Percentiles rank a stretch among this genome's conserved stretches.
Evolutionary conservation across 441 rosid genomes (phyloP).

Genomic region (Aleurites moluccanus): DNA sequence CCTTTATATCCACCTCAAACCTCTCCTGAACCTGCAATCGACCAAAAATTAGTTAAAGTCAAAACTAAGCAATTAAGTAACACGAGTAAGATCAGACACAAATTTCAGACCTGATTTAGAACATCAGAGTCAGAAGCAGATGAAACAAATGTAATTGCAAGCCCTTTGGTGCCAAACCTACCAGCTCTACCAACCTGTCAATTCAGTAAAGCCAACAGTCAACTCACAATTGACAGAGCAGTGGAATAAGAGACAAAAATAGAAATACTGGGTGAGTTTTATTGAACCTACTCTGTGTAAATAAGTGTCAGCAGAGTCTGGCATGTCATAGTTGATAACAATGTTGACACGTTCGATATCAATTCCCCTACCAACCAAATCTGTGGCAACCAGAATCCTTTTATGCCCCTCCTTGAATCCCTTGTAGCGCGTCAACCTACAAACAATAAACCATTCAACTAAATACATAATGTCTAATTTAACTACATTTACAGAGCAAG

Average conservation of each 20-base stretch:
- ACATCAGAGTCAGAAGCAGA: constrained; percentile 88
- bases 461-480: too few relatives aligned
- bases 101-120: constrained; percentile 73
- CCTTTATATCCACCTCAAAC: constrained; percentile 97
- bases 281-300: constrained; percentile 75
- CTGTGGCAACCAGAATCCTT: constrained; percentile 95
- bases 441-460: constrained; percentile 12
- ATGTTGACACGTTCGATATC: constrained; percentile 98
- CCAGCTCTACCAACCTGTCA: constrained; percentile 96
- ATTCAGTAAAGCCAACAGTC: background rate
- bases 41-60: background rate
- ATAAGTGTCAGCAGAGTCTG: constrained; percentile 97
- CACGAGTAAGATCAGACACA: background rate
- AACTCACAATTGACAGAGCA: background rate
- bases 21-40: constrained; percentile 78
- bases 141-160: constrained; percentile 92
- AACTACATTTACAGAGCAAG: too few relatives aligned
- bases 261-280: background rate
- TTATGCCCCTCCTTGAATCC: constrained; percentile 97
- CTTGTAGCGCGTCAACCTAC: constrained; percentile 90
- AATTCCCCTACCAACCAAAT: constrained; percentile 94
- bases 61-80: background rate
- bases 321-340: constrained; percentile 98
- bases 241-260: background rate
- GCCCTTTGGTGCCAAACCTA: constrained; percentile 98